phyloP scores from a whole-genome alignment of 495 filamentous ascomycete genomes.

The Hypoxylon fuscum region DNA sequence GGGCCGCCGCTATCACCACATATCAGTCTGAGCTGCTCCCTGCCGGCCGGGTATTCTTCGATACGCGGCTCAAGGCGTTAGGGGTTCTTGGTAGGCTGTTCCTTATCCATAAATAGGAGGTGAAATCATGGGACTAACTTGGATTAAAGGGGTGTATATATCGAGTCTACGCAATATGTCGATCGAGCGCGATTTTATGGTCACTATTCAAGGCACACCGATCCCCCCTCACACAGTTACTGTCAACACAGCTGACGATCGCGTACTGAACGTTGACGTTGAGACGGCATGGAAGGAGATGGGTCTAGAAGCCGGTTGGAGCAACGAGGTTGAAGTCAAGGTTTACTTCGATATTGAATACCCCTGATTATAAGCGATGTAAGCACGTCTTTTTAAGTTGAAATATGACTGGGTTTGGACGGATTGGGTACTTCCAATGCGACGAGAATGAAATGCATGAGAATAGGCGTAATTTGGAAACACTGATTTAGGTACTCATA shows the following conservation, averaged over 20 bases:
- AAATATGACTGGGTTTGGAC: background rate
- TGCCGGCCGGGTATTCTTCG: conserved; percentile 69
- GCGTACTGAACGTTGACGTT: conserved; percentile 80
- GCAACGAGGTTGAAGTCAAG: conserved; percentile 82
- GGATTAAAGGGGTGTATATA: conserved; percentile 68
- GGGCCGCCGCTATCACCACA: conserved; percentile 75
- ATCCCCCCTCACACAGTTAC: conserved; percentile 73
- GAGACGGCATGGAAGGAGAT: conserved; percentile 81
- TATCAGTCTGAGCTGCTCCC: conserved; percentile 64
- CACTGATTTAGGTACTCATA: too few species aligned
- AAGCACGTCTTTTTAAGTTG: background rate
- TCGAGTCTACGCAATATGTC: conserved; percentile 68
- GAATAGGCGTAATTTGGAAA: too few species aligned
- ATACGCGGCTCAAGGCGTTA: conserved; percentile 78
- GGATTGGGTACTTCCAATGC: background rate
- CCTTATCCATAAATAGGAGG: background rate
- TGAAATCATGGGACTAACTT: conserved; percentile 2
- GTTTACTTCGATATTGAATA: conserved; percentile 60
- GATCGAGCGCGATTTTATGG: conserved; percentile 75
- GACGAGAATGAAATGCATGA: conserved; percentile 14
- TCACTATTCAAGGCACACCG: conserved; percentile 73
- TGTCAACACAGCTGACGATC: conserved; percentile 60
- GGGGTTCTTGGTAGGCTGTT: conserved; percentile 73
- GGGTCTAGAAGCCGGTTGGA: conserved; percentile 76
- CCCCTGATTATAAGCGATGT: conserved; percentile 16